phyloP scores from a whole-genome alignment of 1,284 basidiomycete genomes.

The Cyathus olla region DNA sequence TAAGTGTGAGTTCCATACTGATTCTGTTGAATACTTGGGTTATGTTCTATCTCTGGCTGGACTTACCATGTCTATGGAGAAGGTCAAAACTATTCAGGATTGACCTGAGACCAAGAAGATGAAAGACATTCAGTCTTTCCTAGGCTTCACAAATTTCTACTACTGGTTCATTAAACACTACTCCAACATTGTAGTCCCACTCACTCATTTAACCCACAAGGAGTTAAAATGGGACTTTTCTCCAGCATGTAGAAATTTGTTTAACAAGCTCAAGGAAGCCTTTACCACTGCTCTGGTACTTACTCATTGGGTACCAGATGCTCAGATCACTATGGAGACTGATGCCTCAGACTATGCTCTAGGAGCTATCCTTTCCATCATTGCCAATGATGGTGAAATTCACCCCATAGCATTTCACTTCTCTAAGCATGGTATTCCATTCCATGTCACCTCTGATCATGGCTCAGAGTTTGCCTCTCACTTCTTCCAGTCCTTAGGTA shows the following conservation, averaged over 20 bases:
- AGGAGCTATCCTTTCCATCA: slow-evolving; percentile 20
- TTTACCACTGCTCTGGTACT: not conserved
- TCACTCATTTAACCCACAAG: too few relatives aligned
- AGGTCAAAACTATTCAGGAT: not conserved
- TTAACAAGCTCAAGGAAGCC: not conserved
- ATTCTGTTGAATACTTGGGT: too few relatives aligned
- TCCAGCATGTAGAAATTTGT: not conserved
- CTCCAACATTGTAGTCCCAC: too few relatives aligned
- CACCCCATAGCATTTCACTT: slow-evolving; percentile 3
- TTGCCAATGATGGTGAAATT: not conserved
- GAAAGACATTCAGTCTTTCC: slow-evolving; percentile 2
- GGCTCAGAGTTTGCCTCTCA: too few relatives aligned
- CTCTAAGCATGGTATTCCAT: too few relatives aligned
- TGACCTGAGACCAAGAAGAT: not conserved
- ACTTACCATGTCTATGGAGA: not conserved
- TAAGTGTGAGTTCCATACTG: not conserved
- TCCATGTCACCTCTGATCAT: too few relatives aligned
- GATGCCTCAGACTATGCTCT: slow-evolving; percentile 44
- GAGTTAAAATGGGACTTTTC: too few relatives aligned
- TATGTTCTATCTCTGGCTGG: too few relatives aligned
- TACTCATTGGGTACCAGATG: slow-evolving; percentile 1
- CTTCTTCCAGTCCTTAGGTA: too few relatives aligned
- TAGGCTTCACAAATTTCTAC: slow-evolving; percentile 2
- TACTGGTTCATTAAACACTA: too few relatives aligned
- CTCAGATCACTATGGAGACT: slow-evolving; percentile 27